Evolutionary conservation across 805 yeast genomes (phyloP), one percentile per base, ranked within the genome.

Genomic region (Hanseniaspora occidentalis): DNA sequence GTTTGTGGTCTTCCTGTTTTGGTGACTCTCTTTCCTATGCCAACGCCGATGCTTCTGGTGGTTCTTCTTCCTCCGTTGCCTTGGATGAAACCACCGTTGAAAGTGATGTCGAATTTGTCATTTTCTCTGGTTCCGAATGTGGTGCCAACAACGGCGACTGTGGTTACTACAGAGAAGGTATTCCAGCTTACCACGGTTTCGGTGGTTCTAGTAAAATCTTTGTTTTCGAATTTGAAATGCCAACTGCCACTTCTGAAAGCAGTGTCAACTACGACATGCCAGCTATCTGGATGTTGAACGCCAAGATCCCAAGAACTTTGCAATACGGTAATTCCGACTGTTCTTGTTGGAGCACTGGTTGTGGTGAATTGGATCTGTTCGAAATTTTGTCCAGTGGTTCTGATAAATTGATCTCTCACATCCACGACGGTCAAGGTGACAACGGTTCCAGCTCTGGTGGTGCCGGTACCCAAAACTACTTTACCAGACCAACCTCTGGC

Each of bases 361-460:
- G 98, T 68, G 98, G 98, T 69, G 98, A 92, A 71, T 70, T 92
- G 54, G 98, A 92, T 66, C 70, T 86, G 54, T 92, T 89, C 56
- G 98, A 92, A 73, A 71, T 89, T 51, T 73, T 92, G 51, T 66
- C 77, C 46, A 50, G 81, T 26, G 96, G 95, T 50, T 76, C 84
- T 47, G 66, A 69, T 58, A 77, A 79, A 60, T 67, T 88, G 61
- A 78, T 82, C 53, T 68, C 84, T 43, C 92, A 85, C 58, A 65
- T 89, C 54, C 97, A 89, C 67, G 76, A 73, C 57, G 84, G 82
- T 51, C 94, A 83, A 67, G 89, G 88, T 57, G 62, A 65, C 49
- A 58, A 68, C 48, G 75, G 76, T 44, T 47, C 69, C 41, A 43
- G 62, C 26, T 66, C 68, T 41, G 85, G 84, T 61, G 96, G 95